Conservation (phyloP, 2,329 filamentous ascomycete genomes). For the Neurospora crassa region DNA sequence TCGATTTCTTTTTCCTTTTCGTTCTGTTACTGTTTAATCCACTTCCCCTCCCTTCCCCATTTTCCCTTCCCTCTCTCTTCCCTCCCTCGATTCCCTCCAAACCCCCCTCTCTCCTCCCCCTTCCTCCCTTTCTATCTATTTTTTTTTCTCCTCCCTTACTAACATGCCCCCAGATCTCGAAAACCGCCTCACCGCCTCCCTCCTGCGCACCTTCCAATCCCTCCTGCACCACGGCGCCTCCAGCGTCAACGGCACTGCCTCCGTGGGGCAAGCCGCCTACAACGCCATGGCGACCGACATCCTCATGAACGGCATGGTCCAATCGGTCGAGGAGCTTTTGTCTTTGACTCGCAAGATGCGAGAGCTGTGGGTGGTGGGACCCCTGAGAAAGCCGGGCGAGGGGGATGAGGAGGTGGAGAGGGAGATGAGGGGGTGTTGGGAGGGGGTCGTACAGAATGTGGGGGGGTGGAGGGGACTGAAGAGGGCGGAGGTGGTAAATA, state of each 20-base stretch:
- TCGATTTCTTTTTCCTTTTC: no score
- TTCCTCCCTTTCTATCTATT: no score
- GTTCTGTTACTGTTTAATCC: no score
- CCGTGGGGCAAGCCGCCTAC: conserved; percentile 28
- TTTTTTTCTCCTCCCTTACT: no score
- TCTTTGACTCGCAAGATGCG: conserved; percentile 38
- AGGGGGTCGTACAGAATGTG: conserved; percentile 6
- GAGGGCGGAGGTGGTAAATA: no score
- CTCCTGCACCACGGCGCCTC: conserved; percentile 30
- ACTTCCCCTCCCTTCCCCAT: no score
- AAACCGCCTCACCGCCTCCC: conserved; percentile 32
- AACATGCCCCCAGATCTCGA: conserved; percentile 30
- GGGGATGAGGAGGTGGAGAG: conserved; percentile 29
- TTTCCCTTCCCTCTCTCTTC: no score
- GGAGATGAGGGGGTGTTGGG: conserved; percentile 20
- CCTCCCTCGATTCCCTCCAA: no score
- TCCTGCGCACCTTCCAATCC: conserved; percentile 35
- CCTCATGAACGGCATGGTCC: conserved; percentile 27
- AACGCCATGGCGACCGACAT: conserved; percentile 32
- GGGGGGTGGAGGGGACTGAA: rapidly evolving
- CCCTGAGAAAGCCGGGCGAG: conserved; percentile 33
- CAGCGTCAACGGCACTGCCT: conserved; percentile 23
- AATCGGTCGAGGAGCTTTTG: conserved; percentile 34
- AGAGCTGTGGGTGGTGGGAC: conserved; percentile 39
- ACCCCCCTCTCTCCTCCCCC: no score